These are phyloP conservation scores for Alternaria panax DNA, from an alignment of 2,329 filamentous ascomycete genomes.

Conservation along the genomic window DNA sequence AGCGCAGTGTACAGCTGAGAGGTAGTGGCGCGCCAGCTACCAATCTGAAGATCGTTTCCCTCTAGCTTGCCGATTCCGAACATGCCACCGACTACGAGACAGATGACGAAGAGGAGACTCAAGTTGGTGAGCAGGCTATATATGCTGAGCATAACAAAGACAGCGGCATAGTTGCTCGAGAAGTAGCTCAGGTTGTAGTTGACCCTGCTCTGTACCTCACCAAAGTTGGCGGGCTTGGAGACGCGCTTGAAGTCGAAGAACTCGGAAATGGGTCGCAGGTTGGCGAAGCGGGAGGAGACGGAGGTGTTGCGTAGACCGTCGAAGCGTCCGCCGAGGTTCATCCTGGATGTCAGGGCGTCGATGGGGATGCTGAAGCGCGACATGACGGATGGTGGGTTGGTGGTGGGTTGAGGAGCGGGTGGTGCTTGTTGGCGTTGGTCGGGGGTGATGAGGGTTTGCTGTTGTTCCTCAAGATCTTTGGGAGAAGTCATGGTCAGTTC, in stretches of 20 bases:
- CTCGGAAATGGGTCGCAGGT: slow-evolving; percentile 87
- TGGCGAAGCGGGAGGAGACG: slow-evolving; percentile 83
- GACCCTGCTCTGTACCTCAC: slow-evolving; percentile 86
- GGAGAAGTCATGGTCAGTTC: slow-evolving; percentile 41
- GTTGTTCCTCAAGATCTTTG: slow-evolving; percentile 40
- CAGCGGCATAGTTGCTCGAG: slow-evolving; percentile 95
- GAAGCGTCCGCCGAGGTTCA: slow-evolving; percentile 87
- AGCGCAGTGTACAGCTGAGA: slow-evolving; percentile 95
- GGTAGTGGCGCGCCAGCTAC: slow-evolving; percentile 80
- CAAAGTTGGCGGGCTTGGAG: slow-evolving; percentile 91
- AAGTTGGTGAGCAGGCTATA: slow-evolving; percentile 92
- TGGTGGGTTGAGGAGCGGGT: slow-evolving; percentile 9
- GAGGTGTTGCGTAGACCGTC: slow-evolving; percentile 81
- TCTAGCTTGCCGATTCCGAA: slow-evolving; percentile 90
- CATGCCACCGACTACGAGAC: slow-evolving; percentile 85
- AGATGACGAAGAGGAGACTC: slow-evolving; percentile 87
- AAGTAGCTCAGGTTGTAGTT: slow-evolving; percentile 98
- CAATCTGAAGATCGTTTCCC: slow-evolving; percentile 87
- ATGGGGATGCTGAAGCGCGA: slow-evolving; percentile 90
- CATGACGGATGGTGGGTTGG: slow-evolving; percentile 62
- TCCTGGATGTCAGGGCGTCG: slow-evolving; percentile 86
- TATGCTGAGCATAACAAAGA: slow-evolving; percentile 94
- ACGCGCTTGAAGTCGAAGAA: slow-evolving; percentile 96
- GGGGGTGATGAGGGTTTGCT: slow-evolving; percentile 32
- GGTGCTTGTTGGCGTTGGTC: slow-evolving; percentile 22